These are phyloP conservation scores for Phaeophleospora eucalypticola DNA, from an alignment of 2,329 filamentous ascomycete genomes.

Conservation along the genomic window DNA sequence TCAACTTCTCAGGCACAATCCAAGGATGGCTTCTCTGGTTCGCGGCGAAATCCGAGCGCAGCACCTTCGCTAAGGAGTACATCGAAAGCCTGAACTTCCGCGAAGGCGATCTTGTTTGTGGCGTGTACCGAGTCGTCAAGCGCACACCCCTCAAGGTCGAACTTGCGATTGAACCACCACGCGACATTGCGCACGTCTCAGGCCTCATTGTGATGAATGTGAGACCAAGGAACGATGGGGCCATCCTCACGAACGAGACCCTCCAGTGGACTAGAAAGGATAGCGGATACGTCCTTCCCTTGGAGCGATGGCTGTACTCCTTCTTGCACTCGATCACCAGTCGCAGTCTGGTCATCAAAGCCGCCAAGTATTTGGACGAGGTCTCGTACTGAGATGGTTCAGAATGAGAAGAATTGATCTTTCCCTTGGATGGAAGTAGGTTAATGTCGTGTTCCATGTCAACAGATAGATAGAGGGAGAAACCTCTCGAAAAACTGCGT, in stretches of 20 bases:
- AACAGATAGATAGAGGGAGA: too few species aligned
- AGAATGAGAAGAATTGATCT: too few species aligned
- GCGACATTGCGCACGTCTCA: conserved; percentile 4
- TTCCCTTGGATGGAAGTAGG: too few species aligned
- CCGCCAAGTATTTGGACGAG: conserved; percentile 13
- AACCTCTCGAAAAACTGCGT: too few species aligned
- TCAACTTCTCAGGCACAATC: conserved; percentile 13
- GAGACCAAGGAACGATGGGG: conserved; percentile 17
- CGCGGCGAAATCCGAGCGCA: conserved; percentile 3
- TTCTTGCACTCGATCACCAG: conserved; percentile 18
- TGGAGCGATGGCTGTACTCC: conserved; percentile 15
- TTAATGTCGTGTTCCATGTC: too few species aligned
- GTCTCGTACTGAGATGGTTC: neutral
- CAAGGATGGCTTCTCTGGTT: conserved; percentile 19
- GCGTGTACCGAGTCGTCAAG: conserved; percentile 21
- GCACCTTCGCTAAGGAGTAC: conserved; percentile 18
- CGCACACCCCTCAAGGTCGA: conserved; percentile 14
- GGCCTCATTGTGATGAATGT: conserved; percentile 17
- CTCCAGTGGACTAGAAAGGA: conserved; percentile 20
- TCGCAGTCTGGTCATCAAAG: conserved; percentile 13
- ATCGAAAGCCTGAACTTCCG: conserved; percentile 18
- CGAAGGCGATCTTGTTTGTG: conserved; percentile 21
- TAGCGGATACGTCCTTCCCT: conserved; percentile 13
- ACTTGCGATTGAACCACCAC: conserved; percentile 8
- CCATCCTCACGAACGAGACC: conserved; percentile 20